Base-by-base conservation (phyloP, 176 grass and related monocot species). In the Paspalum vaginatum region DNA sequence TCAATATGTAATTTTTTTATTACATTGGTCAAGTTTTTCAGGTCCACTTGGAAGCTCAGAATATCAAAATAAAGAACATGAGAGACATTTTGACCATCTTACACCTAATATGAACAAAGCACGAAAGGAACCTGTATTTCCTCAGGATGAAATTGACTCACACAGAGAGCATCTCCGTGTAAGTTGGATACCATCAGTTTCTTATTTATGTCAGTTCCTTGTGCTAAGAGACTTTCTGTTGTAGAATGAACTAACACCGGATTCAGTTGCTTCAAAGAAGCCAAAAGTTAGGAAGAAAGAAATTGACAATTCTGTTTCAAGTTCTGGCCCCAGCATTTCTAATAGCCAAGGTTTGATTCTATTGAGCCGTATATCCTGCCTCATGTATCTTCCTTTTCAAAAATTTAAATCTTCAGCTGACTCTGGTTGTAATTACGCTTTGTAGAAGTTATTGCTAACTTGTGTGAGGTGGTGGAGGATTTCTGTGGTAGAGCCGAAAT, bases 401-500 rank as follows among this genome's bases (percentile, higher is more conserved):
- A 32, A 21, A 64, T 66, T 62, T n/a, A 57, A 68, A 68, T 55
- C 54, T 49, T 54, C 12, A 71, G 51, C 52, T 76, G 40, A 86
- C 68, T 76, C 45, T 26, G 8, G 48, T 85, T 61, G 79, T 37
- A 32, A 65, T 85, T 81, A 80, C 72, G 70, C 72, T 76, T 70
- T 90, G 56, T 81, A 99, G 96, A 88, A 86, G 58, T 87, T 24
- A 87, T 93, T 51, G 47, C 26, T 77, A 91, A 75, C 61, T 99
- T 99, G 61, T 87, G 90, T 79, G 97, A 99, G 85, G 83, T 86
- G 71, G 90, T 88, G 66, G 97, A 99, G 57, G 93, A 91, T 47
- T 99, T 99, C 79, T 99, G 93, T 82, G 83, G 90, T 63, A 93
- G 76, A 89, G 88, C 79, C 79, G 95, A 98, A 85, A 74, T 68